Evolutionary conservation across 2,329 filamentous ascomycete genomes (phyloP), one percentile per base, ranked within the genome.

Genomic region (Colletotrichum viniferum): DNA sequence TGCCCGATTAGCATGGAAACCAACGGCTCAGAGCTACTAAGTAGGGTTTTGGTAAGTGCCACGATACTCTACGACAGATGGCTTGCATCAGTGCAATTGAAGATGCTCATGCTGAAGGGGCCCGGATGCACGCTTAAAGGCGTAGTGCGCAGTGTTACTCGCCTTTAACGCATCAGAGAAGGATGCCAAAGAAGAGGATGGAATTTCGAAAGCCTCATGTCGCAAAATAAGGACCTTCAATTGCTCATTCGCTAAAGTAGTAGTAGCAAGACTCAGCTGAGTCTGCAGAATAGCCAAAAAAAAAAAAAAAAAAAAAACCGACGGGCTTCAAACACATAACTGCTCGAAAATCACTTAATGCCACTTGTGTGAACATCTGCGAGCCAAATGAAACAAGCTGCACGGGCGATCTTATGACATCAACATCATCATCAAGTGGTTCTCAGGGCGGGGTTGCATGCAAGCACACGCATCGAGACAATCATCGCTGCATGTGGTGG

Each of bases 221-320:
- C 10, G 43, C 43, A 52, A 52, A 21, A 52, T 4, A 13, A 48
- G 18, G 5, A 52, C 6, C n/a, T 13, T 52, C 43, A 13, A 7
- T 3, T 21, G 2, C 43, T 4, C 1, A 4, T 3, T 21, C 10
- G n/a, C 1, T 13, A 0, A 4, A 21, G 4, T 52, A 21, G 1
- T 52, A 52, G 2, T 13, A 4, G 5, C 18, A 21, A 13, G n/a
- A 21, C 43, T 52, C 13, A 52, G 1, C 0, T 2, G 3, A n/a
- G 38, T 48, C 38, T 48, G 6, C 18, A 6, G 18, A 43, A 43
- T 6, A 48, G n/a, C 18, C 5, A 48, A 7, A 21, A 48, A 12
- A 5, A 48, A 21, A 10, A 12, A 1, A 6, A 24, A 24, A 24
- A 24, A 24, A 24, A 24, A 24, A 24, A 24, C 7, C 43, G n/a